phyloP scores from a whole-genome alignment of 2,329 filamentous ascomycete genomes.

The Penicillium concentricum region DNA sequence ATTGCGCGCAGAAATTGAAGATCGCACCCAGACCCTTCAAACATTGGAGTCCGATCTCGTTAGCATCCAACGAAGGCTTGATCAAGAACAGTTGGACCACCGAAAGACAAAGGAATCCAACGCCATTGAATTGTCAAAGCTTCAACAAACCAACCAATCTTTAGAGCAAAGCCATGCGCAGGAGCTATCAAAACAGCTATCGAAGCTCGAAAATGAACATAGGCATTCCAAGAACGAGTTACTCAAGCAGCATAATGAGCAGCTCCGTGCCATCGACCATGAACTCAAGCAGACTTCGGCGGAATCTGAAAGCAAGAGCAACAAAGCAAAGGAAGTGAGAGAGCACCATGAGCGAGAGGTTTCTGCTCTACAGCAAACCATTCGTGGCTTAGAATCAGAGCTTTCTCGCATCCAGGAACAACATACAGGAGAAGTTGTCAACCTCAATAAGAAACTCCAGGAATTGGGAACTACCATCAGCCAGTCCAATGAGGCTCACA shows the following conservation, averaged over 20 bases:
- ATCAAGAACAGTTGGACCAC: constrained; percentile 73
- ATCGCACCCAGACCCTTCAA: constrained; percentile 63
- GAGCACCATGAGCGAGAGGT: constrained; percentile 59
- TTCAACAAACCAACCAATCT: constrained; percentile 68
- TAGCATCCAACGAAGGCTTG: constrained; percentile 54
- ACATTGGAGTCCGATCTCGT: constrained; percentile 58
- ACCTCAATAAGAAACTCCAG: constrained; percentile 58
- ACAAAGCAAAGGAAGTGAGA: constrained; percentile 29
- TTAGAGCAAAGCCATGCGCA: constrained; percentile 69
- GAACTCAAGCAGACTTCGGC: constrained; percentile 46
- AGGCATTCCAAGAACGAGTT: constrained; percentile 43
- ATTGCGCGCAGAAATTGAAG: constrained; percentile 71
- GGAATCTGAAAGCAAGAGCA: constrained; percentile 42
- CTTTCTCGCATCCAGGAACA: constrained; percentile 50
- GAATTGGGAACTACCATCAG: constrained; percentile 52
- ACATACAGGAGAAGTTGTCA: constrained; percentile 57
- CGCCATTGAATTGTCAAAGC: constrained; percentile 54
- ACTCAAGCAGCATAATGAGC: constrained; percentile 45
- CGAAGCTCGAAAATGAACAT: constrained; percentile 48
- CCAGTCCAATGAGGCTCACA: constrained; percentile 60
- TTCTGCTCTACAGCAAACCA: constrained; percentile 61
- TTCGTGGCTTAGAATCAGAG: constrained; percentile 58
- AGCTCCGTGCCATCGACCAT: constrained; percentile 49
- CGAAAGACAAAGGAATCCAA: constrained; percentile 62
- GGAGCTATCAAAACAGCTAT: constrained; percentile 53